Evolutionary conservation across 1,139 yeast genomes (phyloP).

Genomic region (Kurtzmaniella natalensis): DNA sequence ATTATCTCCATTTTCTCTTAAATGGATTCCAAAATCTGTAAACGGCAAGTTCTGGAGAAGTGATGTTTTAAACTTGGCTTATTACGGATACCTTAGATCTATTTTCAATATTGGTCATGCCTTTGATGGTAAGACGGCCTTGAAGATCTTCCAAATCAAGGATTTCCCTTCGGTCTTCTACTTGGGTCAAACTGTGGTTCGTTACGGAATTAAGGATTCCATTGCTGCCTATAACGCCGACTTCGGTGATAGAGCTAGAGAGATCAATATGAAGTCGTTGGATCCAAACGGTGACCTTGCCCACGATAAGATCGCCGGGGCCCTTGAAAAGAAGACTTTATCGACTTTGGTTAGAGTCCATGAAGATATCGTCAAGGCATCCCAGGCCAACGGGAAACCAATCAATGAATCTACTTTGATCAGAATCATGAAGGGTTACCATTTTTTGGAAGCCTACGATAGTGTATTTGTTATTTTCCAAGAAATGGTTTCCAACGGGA

Average conservation of each 20-base stretch:
- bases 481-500: constrained; percentile 24
- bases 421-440: constrained; percentile 33
- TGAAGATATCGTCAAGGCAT: constrained; percentile 21
- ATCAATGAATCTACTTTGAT: constrained; percentile 28
- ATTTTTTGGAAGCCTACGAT: constrained; percentile 24
- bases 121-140: constrained; percentile 23
- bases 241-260: constrained; percentile 5
- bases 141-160: constrained; percentile 25
- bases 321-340: constrained; percentile 17
- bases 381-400: constrained; percentile 19
- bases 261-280: constrained; percentile 15
- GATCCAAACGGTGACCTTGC: constrained; percentile 34
- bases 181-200: constrained; percentile 13
- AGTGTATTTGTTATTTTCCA: constrained; percentile 34
- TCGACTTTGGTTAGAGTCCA: constrained; percentile 19
- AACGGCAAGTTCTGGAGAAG: constrained; percentile 4
- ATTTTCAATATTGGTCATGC: constrained; percentile 21
- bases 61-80: constrained; percentile 24
- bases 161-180: constrained; percentile 21
- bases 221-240: constrained; percentile 3
- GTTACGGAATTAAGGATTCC: constrained; percentile 4
- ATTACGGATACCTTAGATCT: constrained; percentile 31
- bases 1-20: constrained; percentile 2
- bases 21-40: constrained; percentile 2
- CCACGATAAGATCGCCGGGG: constrained; percentile 19